Conservation (phyloP, 441 rosid species). For the Croton laevigatus region DNA sequence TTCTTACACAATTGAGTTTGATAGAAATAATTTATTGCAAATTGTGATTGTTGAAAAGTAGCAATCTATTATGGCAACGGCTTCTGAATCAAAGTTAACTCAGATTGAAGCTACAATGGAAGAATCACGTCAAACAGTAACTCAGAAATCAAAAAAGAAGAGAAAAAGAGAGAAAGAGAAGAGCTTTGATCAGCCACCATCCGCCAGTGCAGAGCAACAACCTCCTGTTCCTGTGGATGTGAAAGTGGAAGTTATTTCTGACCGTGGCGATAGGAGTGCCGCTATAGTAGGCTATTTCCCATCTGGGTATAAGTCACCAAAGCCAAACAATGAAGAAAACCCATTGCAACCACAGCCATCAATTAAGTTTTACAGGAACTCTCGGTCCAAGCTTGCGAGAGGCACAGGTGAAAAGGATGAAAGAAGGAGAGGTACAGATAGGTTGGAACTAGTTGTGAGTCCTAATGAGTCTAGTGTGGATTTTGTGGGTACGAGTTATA, state of each 20-base stretch:
- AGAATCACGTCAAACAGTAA: slow-evolving; percentile 15
- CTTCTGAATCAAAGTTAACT: neutral
- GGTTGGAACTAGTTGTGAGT: slow-evolving; percentile 68
- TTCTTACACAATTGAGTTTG: no score
- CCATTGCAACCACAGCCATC: slow-evolving; percentile 19
- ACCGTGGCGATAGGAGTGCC: slow-evolving; percentile 40
- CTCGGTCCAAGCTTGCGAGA: slow-evolving; percentile 29
- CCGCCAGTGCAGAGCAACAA: neutral
- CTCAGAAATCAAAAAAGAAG: slow-evolving; percentile 34
- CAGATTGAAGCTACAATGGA: neutral
- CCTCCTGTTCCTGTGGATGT: slow-evolving; percentile 17
- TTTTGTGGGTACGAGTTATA: slow-evolving; percentile 67
- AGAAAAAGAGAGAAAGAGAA: slow-evolving; percentile 29
- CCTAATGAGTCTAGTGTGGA: slow-evolving; percentile 52
- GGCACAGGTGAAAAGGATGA: slow-evolving; percentile 24
- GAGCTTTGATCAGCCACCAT: slow-evolving; percentile 1
- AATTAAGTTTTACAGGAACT: slow-evolving; percentile 50
- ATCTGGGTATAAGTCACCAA: slow-evolving; percentile 53
- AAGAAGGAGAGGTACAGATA: slow-evolving; percentile 31
- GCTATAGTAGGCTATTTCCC: slow-evolving; percentile 82
- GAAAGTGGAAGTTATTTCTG: slow-evolving; percentile 38
- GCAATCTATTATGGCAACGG: neutral
- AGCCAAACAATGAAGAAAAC: neutral
- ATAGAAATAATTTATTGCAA: no score
- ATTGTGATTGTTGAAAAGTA: neutral